These are phyloP conservation scores for Leccinum aurantiacum DNA, from an alignment of 768 basidiomycete species.

Conservation along the genomic window DNA sequence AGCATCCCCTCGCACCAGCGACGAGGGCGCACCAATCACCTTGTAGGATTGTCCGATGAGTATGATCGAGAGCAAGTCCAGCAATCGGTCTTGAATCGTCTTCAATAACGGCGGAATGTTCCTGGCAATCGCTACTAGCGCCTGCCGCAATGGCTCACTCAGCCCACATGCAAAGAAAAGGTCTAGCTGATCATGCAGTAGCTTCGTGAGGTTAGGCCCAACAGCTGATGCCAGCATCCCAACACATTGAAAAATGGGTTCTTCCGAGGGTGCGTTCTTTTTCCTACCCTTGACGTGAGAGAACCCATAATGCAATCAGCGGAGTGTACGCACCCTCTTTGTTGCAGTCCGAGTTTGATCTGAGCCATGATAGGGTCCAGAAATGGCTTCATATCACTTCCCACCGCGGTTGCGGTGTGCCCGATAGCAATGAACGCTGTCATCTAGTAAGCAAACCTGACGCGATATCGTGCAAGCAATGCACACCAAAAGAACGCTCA, in stretches of 20 bases:
- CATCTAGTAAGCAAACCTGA: slow-evolving; percentile 1
- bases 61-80: slow-evolving; percentile 80
- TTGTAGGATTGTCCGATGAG: slow-evolving; percentile 84
- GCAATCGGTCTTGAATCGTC: slow-evolving; percentile 92
- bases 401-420: slow-evolving; percentile 87
- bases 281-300: slow-evolving; percentile 42
- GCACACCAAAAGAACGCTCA: slow-evolving; percentile 81
- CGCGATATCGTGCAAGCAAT: slow-evolving; percentile 13
- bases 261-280: slow-evolving; percentile 91
- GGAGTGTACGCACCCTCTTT: slow-evolving; percentile 63
- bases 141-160: slow-evolving; percentile 83
- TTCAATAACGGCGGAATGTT: slow-evolving; percentile 88
- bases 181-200: slow-evolving; percentile 95
- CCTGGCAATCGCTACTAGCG: slow-evolving; percentile 79
- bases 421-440: slow-evolving; percentile 95
- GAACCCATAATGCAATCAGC: not conserved
- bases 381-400: slow-evolving; percentile 94
- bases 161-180: slow-evolving; percentile 94
- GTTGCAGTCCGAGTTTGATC: slow-evolving; percentile 86
- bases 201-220: slow-evolving; percentile 92
- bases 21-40: slow-evolving; percentile 80
- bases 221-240: slow-evolving; percentile 95
- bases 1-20: slow-evolving; percentile 55
- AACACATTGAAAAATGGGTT: slow-evolving; percentile 96
- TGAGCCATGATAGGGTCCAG: slow-evolving; percentile 87